Evolutionary conservation across 2,329 filamentous ascomycete genomes (phyloP).

Genomic region (Trichophyton equinum): DNA sequence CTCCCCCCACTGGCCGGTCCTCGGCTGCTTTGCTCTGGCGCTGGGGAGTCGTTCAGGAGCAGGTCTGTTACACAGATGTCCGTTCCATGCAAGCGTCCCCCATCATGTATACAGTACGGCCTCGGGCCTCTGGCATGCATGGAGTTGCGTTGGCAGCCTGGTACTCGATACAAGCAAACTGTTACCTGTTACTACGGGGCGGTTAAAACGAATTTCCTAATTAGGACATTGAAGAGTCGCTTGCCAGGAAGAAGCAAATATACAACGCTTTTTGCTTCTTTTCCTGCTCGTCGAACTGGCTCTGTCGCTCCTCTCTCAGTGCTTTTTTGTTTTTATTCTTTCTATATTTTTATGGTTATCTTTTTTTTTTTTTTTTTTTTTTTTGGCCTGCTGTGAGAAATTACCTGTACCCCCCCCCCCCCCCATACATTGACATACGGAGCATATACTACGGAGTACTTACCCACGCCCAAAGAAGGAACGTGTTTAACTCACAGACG

Average conservation of each 20-base stretch:
- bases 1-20: background rate
- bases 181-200: background rate
- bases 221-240: background rate
- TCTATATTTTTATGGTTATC: background rate
- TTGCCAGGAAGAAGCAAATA: background rate
- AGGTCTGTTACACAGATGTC: background rate
- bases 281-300: background rate
- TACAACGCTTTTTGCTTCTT: background rate
- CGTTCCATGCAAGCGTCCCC: background rate
- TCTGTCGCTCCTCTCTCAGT: background rate
- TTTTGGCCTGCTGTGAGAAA: background rate
- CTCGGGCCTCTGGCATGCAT: background rate
- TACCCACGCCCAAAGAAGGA: background rate
- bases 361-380: background rate
- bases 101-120: slow-evolving; percentile 1
- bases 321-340: background rate
- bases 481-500: background rate
- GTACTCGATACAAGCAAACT: background rate
- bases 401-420: background rate
- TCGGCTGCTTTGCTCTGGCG: background rate
- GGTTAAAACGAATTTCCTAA: slow-evolving; percentile 2
- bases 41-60: background rate
- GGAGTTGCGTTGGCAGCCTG: background rate
- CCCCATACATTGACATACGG: background rate
- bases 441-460: background rate